Base-by-base conservation (phyloP, 2,329 filamentous ascomycete genomes). In the Cordyceps tenuipes region DNA sequence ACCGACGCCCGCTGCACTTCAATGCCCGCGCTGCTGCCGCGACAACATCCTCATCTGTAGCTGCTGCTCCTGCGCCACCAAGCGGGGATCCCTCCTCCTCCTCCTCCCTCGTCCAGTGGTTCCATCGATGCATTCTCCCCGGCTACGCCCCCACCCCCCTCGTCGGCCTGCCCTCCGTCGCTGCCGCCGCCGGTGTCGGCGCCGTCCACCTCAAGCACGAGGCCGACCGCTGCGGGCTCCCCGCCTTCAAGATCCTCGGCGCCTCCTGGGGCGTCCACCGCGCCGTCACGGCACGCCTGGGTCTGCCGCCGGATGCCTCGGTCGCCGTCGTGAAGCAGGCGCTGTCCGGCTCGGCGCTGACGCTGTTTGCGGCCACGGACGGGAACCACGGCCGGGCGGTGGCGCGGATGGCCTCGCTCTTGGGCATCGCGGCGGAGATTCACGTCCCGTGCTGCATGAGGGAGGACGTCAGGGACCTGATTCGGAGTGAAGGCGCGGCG, bases 311-410 rank as follows among this genome's bases (percentile, higher is more conserved):
- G 0, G 73, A 75, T 1, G 68, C 77, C 0, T 68, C 72, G 3
- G 66, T 86, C 0, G 71, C 76, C 0, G 71, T 77, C 0, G 64
- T 86, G 1, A 72, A 73, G 3, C 51, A 64, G 0, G 67, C 68
- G 1, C 69, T 75, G 0, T 60, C 65, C 1, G 66, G 63, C 1
- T 59, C 66, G 0, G 65, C 67, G 0, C 64, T 84, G 21, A 72
- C 67, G 0, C 68, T 90, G 0, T 79, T 86, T 46, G 83, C 88
- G 0, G 85, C 85, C 1, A 90, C 87, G 0, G 88, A 90, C 53
- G 90, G 89, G 0, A 93, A 93, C 64, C 88, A 89, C 76, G 89
- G 90, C 0, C 77, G 88, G 2, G 89, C 90, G 0, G 80, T 91
- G 1, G 86, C 88, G 0, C 77, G 82, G 7, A 90, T 92, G 83